Evolutionary conservation across 805 yeast genomes (phyloP).

Genomic region (Pichia exigua): DNA sequence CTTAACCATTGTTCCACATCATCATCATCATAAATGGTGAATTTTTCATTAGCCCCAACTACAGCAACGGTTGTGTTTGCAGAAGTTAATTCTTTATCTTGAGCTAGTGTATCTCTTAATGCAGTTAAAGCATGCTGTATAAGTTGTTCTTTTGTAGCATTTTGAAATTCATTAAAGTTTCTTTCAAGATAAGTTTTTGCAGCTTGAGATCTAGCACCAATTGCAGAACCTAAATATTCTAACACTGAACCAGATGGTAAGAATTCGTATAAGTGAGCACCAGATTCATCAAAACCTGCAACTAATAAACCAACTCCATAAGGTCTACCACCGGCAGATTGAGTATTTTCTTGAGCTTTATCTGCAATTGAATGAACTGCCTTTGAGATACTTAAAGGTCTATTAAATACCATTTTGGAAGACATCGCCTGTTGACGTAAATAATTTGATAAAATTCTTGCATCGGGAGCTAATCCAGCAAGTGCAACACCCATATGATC

Average conservation of each 20-base stretch:
- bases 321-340: conserved; percentile 92
- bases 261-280: conserved; percentile 91
- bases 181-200: conserved; percentile 94
- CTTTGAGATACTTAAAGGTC: conserved; percentile 74
- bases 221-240: conserved; percentile 89
- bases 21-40: conserved; percentile 80
- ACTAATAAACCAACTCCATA: conserved; percentile 94
- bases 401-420: conserved; percentile 74
- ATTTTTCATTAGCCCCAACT: conserved; percentile 71
- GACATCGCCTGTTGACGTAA: conserved; percentile 88
- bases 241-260: conserved; percentile 92
- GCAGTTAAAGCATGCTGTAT: conserved; percentile 84
- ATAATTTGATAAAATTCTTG: conserved; percentile 83
- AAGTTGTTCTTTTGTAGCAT: conserved; percentile 59
- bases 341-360: conserved; percentile 96
- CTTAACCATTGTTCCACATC: conserved; percentile 79
- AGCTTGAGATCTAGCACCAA: conserved; percentile 98
- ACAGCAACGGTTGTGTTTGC: conserved; percentile 86
- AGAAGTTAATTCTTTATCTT: conserved; percentile 82
- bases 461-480: conserved; percentile 98
- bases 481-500: conserved; percentile 90
- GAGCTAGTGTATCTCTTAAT: conserved; percentile 86
- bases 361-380: conserved; percentile 87
- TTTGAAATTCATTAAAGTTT: conserved; percentile 59
- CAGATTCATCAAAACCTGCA: conserved; percentile 87